phyloP scores from a whole-genome alignment of 2,329 filamentous ascomycete species.

The Trematosphaeria pertusa region DNA sequence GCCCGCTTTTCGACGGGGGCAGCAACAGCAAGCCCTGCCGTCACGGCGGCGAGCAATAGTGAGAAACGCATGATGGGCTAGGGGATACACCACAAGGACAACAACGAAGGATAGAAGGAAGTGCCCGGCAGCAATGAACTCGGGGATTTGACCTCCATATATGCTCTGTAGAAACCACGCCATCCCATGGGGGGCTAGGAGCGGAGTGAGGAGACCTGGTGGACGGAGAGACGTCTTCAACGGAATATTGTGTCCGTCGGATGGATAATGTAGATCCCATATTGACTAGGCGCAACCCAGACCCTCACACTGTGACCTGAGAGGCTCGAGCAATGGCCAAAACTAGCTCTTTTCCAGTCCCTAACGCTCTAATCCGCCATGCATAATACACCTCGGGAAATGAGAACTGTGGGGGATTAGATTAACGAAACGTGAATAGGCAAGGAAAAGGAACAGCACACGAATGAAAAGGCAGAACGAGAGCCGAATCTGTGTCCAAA shows the following conservation, averaged over 20 bases:
- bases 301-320: background rate
- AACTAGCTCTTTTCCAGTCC: background rate
- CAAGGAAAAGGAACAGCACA: conserved; percentile 1
- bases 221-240: conserved; percentile 1
- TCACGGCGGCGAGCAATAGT: conserved; percentile 32
- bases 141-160: conserved; percentile 6
- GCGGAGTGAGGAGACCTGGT: background rate
- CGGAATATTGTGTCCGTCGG: conserved; percentile 16
- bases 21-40: conserved; percentile 35
- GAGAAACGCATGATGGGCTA: conserved; percentile 36
- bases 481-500: conserved; percentile 4
- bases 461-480: conserved; percentile 11
- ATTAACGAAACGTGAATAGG: conserved; percentile 17
- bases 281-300: conserved; percentile 7
- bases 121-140: conserved; percentile 5
- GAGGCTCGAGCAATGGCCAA: background rate
- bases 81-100: conserved; percentile 12
- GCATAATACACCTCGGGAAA: conserved; percentile 2
- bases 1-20: conserved; percentile 34
- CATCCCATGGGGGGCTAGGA: background rate
- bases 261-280: conserved; percentile 9
- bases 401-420: conserved; percentile 7
- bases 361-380: conserved; percentile 5
- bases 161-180: background rate
- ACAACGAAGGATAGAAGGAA: conserved; percentile 15